Evolutionary conservation across 345 rosid species (phyloP).

Genomic region (Arabidopsis suecica): DNA sequence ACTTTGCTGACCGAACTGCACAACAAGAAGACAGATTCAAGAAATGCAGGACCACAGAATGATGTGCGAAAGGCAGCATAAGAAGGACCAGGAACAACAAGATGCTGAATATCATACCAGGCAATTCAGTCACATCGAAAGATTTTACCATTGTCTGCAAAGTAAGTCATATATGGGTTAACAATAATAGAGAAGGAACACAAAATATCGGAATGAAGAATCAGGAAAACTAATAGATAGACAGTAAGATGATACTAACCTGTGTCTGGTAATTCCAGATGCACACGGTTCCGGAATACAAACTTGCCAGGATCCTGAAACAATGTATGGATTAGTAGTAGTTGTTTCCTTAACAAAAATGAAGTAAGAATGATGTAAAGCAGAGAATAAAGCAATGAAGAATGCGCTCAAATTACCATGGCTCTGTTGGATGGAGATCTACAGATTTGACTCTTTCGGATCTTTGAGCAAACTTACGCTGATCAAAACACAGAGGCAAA

Average conservation of each 20-base stretch:
- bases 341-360: neutral
- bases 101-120: conserved; percentile 57
- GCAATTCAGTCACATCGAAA: conserved; percentile 81
- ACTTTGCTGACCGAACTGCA: conserved; percentile 96
- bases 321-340: neutral
- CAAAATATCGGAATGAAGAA: neutral
- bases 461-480: conserved; percentile 58
- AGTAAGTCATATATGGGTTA: conserved; percentile 38
- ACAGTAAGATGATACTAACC: conserved; percentile 48
- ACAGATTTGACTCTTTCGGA: conserved; percentile 72
- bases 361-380: neutral
- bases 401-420: conserved; percentile 53
- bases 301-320: conserved; percentile 66
- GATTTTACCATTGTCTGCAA: conserved; percentile 78
- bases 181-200: conserved; percentile 9
- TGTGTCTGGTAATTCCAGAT: conserved; percentile 82
- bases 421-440: conserved; percentile 69
- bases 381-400: conserved; percentile 13
- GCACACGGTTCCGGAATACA: conserved; percentile 67
- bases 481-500: conserved; percentile 37
- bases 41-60: conserved; percentile 23
- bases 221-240: neutral
- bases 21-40: conserved; percentile 25
- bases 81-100: conserved; percentile 10
- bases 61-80: neutral